These are phyloP conservation scores for Xerocomellus chrysenteron DNA, from an alignment of 768 basidiomycete genomes.

Conservation along the genomic window DNA sequence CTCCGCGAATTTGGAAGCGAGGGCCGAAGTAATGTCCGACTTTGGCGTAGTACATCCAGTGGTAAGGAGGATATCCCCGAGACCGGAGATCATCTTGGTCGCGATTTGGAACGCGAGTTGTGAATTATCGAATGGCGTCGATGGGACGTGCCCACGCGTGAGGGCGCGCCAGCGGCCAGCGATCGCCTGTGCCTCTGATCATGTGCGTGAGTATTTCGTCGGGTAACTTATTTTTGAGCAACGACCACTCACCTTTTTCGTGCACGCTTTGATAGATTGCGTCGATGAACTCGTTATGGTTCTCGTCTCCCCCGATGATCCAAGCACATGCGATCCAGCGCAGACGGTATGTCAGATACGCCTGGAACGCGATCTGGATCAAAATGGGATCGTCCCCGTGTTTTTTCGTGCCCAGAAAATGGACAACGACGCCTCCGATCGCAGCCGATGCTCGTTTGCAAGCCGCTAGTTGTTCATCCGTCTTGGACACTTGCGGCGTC, in stretches of 20 bases:
- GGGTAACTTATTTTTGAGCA: not conserved
- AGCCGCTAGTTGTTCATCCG: slow-evolving; percentile 24
- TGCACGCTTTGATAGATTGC: slow-evolving; percentile 36
- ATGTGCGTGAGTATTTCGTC: slow-evolving; percentile 1
- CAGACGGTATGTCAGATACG: slow-evolving; percentile 26
- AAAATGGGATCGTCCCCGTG: slow-evolving; percentile 36
- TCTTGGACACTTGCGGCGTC: slow-evolving; percentile 6
- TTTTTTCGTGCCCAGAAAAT: slow-evolving; percentile 29
- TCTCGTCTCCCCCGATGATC: slow-evolving; percentile 31
- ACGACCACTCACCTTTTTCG: slow-evolving; percentile 32
- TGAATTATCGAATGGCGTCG: slow-evolving; percentile 18
- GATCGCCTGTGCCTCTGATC: slow-evolving; percentile 43
- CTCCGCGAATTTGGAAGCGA: slow-evolving; percentile 44
- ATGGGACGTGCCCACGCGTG: slow-evolving; percentile 34
- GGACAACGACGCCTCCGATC: slow-evolving; percentile 24
- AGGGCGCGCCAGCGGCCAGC: slow-evolving; percentile 46
- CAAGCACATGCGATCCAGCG: slow-evolving; percentile 29
- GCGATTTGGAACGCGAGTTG: slow-evolving; percentile 26
- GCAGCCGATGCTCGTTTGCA: slow-evolving; percentile 19
- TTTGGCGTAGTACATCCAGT: slow-evolving; percentile 26
- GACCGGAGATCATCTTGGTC: slow-evolving; percentile 24
- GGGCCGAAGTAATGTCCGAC: slow-evolving; percentile 35
- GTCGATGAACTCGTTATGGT: slow-evolving; percentile 22
- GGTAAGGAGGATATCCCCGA: slow-evolving; percentile 29
- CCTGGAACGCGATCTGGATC: slow-evolving; percentile 38